Evolutionary conservation across 371 early-diverging fungal species (phyloP), one percentile per base, ranked within the genome.

Genomic region (Batrachochytrium dendrobatidis): DNA sequence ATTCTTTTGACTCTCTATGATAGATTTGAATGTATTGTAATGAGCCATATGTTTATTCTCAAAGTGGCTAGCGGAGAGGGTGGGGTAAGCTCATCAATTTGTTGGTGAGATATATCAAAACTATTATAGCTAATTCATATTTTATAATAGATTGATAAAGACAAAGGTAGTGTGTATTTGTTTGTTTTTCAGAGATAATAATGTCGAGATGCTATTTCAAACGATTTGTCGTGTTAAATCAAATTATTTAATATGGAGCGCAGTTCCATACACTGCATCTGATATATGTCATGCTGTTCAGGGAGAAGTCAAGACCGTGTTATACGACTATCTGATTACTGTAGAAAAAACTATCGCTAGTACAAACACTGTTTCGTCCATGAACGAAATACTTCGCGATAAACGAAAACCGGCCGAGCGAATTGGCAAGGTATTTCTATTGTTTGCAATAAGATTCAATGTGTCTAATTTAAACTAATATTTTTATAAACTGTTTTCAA

Each of bases 231-330:
- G 20, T 39, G 39, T 20, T 20, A 17, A 39, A 39, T 39, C 39
- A 15, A 15, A 17, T 39, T 39, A 15, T 17, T 20, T 20, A 39
- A 17, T 39, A n/a, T n/a, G n/a, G n/a, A n/a, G n/a, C n/a, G 63
- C 25, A 39, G 78, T 45, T 12, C 46, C 51, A 6, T 51, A 51
- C n/a, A 28, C 51, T 2, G 2, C 3, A 7, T 3, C 24, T 29
- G 86, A 86, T 49, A 85, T 87, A 22, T 86, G 86, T 85, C 59
- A 65, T 44, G 76, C 83, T 31, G 74, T 86, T 30, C 87, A 87
- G 56, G 77, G 88, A 87, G 58, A 86, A 83, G 73, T 87, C 55
- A 83, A 85, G 34, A 69, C 85, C 0, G 64, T 89, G 3, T 65
- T 89, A 29, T 83, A 84, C 66, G 88, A 87, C 46, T 87, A 87